Base-by-base conservation (phyloP, 305 asterid genomes). In the Rubia balearica region DNA sequence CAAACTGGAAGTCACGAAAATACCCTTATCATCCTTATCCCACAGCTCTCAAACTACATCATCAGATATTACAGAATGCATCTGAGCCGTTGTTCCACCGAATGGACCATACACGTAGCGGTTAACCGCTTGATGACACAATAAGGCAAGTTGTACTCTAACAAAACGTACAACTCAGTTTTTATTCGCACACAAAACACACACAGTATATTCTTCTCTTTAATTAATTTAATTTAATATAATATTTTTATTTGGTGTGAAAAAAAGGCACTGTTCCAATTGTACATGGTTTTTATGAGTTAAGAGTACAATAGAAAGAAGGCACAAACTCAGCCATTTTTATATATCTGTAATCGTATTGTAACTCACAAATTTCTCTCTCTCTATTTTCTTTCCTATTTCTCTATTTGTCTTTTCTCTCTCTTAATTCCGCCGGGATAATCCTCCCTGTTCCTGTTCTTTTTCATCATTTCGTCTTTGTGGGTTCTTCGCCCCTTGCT, bases 21-120 rank as follows among this genome's bases (percentile, higher is more conserved):
- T n/a, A 53, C 60, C 60, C 24, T 53, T 19, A 49, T 24, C 22
- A 63, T 55, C 71, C 45, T 45, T 69, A 73, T 45, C 61, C 30
- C 41, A 49, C 16, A 27, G 6, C 17, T 27, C 66, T 61, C 66
- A 43, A 27, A 36, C 17, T 33, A 48, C 12, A 38, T 22, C 1
- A 8, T 41, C 36, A 0, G 19, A 41, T n/a, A 48, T 27, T 24
- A 27, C 9, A 45, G 73, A 22, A 60, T 53, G 49, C 56, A 76
- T 76, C 71, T 27, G 46, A 67, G 77, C 70, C 73, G 71, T 66
- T 76, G 30, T 0, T 61, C 6, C 67, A 46, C 33, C 77, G 46
- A 56, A 67, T 13, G 13, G 63, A 46, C 69, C 59, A 27, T 24
- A 75, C 77, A 56, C 67, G 55, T 63, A 42, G 72, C 76, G 38